Conservation (phyloP, 140 eudicot species). For the Stevia rebaudiana region DNA sequence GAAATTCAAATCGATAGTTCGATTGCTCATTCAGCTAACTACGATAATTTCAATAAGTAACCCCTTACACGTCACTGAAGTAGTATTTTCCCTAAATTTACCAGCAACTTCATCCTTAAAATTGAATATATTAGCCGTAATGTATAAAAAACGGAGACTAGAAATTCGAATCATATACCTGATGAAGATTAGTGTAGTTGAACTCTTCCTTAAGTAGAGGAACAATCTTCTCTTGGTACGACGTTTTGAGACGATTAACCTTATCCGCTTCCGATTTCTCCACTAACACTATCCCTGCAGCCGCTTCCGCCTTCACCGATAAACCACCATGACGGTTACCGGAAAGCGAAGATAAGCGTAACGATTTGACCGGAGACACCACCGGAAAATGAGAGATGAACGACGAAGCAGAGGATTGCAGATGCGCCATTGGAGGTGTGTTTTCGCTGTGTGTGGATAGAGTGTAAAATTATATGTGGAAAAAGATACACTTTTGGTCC, state of each 20-base stretch:
- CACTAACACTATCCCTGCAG: conserved; percentile 48
- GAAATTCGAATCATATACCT: conserved; percentile 37
- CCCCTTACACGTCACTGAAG: not conserved
- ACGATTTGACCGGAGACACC: conserved; percentile 18
- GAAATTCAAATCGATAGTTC: not conserved
- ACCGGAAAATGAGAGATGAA: conserved; percentile 47
- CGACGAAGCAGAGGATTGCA: conserved; percentile 65
- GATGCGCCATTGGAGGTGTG: conserved; percentile 51
- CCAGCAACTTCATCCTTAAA: not conserved
- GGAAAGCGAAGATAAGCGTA: conserved; percentile 25
- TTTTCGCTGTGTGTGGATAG: conserved; percentile 26
- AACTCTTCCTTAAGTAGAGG: conserved; percentile 84
- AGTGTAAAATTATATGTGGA: conserved; percentile 8
- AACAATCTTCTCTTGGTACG: conserved; percentile 62
- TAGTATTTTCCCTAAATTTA: not conserved
- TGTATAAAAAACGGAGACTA: not conserved
- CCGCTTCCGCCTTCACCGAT: conserved; percentile 51
- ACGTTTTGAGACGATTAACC: conserved; percentile 56
- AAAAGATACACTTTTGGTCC: conserved; percentile 18
- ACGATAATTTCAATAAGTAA: not conserved
- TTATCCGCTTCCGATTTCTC: conserved; percentile 76
- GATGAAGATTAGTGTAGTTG: conserved; percentile 66
- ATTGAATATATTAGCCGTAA: not conserved
- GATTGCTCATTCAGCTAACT: not conserved
- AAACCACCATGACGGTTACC: conserved; percentile 33